Base-by-base conservation (phyloP, 2,329 filamentous ascomycete genomes). In the Fusarium abutilonis region DNA sequence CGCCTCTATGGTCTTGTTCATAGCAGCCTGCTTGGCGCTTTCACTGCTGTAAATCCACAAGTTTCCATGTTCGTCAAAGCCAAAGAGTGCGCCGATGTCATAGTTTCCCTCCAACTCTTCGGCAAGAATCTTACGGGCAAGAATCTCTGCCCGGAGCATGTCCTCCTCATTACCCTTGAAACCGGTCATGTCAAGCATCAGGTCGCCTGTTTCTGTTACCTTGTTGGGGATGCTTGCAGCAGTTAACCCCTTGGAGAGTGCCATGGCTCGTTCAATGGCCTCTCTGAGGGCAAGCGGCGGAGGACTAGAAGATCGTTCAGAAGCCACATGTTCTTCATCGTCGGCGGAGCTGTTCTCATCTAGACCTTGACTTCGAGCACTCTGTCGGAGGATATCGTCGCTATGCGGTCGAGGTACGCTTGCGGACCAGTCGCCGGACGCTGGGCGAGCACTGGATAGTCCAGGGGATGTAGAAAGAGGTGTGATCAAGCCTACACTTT, bases 11-110 rank as follows among this genome's bases (percentile, higher is more conserved):
- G 83, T 84, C 67, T 79, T 84, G 73, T 89, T 88, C 79, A 89
- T 89, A 29, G 94, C 94, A 7, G 91, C 90, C 70, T 95, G 90
- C 73, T 97, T 98, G 21, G 95, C 93, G 72, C 97, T 93, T 75
- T 98, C 93, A 70, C 93, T 98, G 77, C 93, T 95, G 79, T 99
- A 99, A 66, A 99, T 98, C 94, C 95, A 98, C n/a, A 99, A 82
- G 70, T 99, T 99, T 7, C 95, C 95, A 57, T 95, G 88, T 72
- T 96, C 93, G 72, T 99, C 95, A 40, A 95, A 94, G 11, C 93
- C 95, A 69, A 99, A 97, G 28, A 99, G 82, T 2, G 94, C 90
- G 6, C 95, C 95, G 69, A 99, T 96, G 73, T 99, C 95, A 75
- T 97, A 97, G 72, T 94, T 93, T 19, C 93, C 95, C 70, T 97